Percentiles rank a stretch among this genome's conserved stretches.
phyloP scores from a whole-genome alignment of 202 grass and related monocot genomes.

The Eragrostis tef region DNA sequence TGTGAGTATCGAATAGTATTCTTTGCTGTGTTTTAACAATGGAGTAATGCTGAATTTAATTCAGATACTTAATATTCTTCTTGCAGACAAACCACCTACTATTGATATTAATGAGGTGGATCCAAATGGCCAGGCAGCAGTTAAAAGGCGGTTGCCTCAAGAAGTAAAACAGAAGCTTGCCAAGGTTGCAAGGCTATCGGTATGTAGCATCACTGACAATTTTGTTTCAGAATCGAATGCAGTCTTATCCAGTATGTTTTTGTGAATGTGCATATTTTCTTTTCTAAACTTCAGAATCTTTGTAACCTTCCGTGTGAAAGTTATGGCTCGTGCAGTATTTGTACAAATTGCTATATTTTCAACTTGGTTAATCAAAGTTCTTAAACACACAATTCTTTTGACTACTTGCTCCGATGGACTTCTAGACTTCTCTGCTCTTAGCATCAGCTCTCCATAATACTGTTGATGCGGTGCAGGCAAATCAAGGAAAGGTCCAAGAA shows the following conservation, averaged over 20 bases:
- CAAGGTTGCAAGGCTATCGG: slow-evolving; percentile 98
- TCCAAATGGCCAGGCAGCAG: slow-evolving; percentile 64
- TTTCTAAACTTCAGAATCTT: background rate
- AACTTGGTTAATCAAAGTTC: slow-evolving; percentile 4
- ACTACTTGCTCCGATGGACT: background rate
- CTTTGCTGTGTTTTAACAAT: slow-evolving; percentile 25
- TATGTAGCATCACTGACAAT: slow-evolving; percentile 53
- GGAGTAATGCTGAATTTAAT: slow-evolving; percentile 33
- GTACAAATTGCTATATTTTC: slow-evolving; percentile 17
- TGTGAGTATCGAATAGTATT: slow-evolving; percentile 63
- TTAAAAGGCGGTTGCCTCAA: slow-evolving; percentile 90
- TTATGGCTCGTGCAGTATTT: background rate
- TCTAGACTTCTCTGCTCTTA: background rate
- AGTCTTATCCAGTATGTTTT: background rate
- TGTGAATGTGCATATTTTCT: background rate
- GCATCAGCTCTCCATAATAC: slow-evolving; percentile 36
- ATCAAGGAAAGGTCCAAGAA: slow-evolving; percentile 83
- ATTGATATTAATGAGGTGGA: slow-evolving; percentile 80
- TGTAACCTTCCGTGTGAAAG: background rate
- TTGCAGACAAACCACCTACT: slow-evolving; percentile 74
- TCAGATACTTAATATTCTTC: slow-evolving; percentile 52
- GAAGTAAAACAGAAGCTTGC: slow-evolving; percentile 94
- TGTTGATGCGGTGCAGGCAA: slow-evolving; percentile 61
- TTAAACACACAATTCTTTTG: slow-evolving; percentile 30
- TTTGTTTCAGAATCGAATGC: slow-evolving; percentile 25